phyloP scores from a whole-genome alignment of 345 rosid genomes.

The Citrus cavaleriei region DNA sequence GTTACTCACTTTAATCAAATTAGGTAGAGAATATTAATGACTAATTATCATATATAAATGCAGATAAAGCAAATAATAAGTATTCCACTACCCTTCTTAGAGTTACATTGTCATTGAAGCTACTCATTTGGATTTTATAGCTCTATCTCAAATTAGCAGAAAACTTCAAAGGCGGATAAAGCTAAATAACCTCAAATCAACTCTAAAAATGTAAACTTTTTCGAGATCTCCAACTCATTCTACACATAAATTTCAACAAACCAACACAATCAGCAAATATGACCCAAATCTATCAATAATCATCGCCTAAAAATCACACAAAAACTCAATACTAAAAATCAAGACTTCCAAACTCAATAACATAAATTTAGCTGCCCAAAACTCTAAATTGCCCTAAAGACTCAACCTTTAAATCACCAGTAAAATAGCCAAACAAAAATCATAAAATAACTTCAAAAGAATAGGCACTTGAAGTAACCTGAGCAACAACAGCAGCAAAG shows the following conservation, averaged over 20 bases:
- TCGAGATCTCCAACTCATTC: not conserved
- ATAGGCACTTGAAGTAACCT: constrained; percentile 45
- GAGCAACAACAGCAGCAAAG: constrained; percentile 75
- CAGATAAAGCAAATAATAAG: no score
- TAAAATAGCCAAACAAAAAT: not conserved
- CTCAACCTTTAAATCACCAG: not conserved
- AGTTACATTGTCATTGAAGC: not conserved
- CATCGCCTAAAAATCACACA: not conserved
- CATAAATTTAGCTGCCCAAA: not conserved
- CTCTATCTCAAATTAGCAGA: not conserved
- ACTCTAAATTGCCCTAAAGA: not conserved
- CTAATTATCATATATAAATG: not conserved
- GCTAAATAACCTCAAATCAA: not conserved
- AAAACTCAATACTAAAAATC: not conserved
- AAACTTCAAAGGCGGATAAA: not conserved
- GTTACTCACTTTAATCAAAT: not conserved
- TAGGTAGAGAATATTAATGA: not conserved
- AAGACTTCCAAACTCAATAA: not conserved
- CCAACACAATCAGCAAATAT: not conserved
- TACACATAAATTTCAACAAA: not conserved
- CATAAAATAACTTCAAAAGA: not conserved
- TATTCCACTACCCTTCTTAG: not conserved
- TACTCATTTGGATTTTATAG: no score
- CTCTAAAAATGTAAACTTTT: not conserved
- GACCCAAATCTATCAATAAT: not conserved